A percentile compares a stretch with the other conserved stretches of the same genome.
These are phyloP conservation scores for Fraxinus ornus DNA, from an alignment of 305 asterid species.

Conservation along the genomic window DNA sequence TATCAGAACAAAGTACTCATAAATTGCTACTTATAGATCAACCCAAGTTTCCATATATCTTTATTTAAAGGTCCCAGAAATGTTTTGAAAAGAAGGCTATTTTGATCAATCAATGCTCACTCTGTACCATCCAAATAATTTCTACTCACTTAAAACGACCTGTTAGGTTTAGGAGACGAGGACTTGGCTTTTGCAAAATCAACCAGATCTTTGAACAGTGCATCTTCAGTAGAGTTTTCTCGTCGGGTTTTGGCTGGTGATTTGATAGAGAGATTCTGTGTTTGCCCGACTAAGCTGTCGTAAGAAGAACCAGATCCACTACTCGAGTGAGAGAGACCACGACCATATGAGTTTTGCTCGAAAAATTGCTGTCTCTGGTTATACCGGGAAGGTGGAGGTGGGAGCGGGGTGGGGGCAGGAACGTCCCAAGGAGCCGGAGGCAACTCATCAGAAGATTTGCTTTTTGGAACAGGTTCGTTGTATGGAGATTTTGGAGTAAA, in stretches of 20 bases:
- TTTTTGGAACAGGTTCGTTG: conserved; percentile 39
- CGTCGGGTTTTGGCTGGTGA: conserved; percentile 51
- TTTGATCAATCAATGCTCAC: conserved; percentile 13
- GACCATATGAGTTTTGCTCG: conserved; percentile 46
- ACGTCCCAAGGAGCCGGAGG: conserved; percentile 32
- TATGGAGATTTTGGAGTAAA: conserved; percentile 46
- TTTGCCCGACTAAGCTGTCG: conserved; percentile 69
- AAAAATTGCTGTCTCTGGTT: conserved; percentile 85
- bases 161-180: conserved; percentile 73
- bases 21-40: background rate
- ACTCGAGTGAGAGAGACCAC: conserved; percentile 46
- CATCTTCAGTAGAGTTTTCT: conserved; percentile 69
- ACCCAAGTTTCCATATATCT: conserved; percentile 18
- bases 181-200: conserved; percentile 96
- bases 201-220: conserved; percentile 83
- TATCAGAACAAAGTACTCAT: conserved; percentile 4
- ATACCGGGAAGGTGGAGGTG: conserved; percentile 80
- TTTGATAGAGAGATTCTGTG: conserved; percentile 71
- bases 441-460: conserved; percentile 53
- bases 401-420: conserved; percentile 33
- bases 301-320: conserved; percentile 67
- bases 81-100: conserved; percentile 17
- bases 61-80: conserved; percentile 18
- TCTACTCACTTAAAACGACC: conserved; percentile 46
- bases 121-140: conserved; percentile 35